Base-by-base conservation (phyloP, 345 rosid genomes). In the Gossypium anomalum region DNA sequence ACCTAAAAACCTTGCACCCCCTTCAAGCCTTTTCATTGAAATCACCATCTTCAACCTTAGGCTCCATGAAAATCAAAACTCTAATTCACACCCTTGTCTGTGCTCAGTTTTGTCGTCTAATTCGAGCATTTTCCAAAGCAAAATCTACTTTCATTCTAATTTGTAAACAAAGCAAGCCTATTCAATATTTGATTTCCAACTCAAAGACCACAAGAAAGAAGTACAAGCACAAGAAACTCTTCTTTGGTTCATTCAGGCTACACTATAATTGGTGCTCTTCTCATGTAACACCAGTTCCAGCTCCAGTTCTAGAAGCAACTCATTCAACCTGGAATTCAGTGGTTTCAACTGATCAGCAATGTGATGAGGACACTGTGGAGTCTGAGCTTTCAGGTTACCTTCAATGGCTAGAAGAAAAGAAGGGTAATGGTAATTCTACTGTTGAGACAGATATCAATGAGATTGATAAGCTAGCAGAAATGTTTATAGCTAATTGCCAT, bases 231-330 rank as follows among this genome's bases (percentile, higher is more conserved):
- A 88, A 72, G 73, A 82, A 85, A 74, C 77, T 91, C 41, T 82
- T 87, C 71, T 85, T 91, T 34, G 98, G 98, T 3, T 93, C 98
- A 1, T 93, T 91, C 71, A 84, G 98, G 78, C 82, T 93, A 47
- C 97, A 93, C 82, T 93, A 93, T 74, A 93, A 93, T 79, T 93
- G 94, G 90, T 89, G 97, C 79, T 93, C 98, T 20, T 86, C 93
- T 13, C 93, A 90, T 59, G 89, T 90, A 34, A 29, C 86, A 17
- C 92, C 93, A 1, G 82, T 88, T 62, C 86, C 93, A 22, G 84
- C 82, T 2, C 82, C 91, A 3, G 83, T 85, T 59, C 86, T 89
- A 20, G 81, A 87, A 14, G 56, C 81, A 14, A 67, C 82, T 4
- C 83, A 89, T 83, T 79, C 88, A 0, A 70, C 87, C 55, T 84